These are phyloP conservation scores for Cercospora zeae-maydis DNA, from an alignment of 2,329 filamentous ascomycete genomes.

Conservation along the genomic window DNA sequence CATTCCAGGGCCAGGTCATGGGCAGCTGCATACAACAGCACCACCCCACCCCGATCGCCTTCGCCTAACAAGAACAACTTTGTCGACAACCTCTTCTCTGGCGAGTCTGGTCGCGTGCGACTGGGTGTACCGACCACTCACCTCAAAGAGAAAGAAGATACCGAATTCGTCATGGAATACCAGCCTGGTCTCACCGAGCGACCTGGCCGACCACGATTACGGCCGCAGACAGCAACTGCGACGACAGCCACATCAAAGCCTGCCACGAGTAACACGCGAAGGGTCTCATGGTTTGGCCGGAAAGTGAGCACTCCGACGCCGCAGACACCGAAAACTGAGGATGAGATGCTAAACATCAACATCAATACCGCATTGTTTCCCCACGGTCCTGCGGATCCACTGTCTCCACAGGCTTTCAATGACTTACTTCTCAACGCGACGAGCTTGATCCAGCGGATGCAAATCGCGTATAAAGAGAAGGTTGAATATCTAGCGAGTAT, in stretches of 20 bases:
- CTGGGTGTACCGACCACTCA: slow-evolving; percentile 32
- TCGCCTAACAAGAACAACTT: slow-evolving; percentile 21
- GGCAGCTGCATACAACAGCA: slow-evolving; percentile 27
- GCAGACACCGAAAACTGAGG: slow-evolving; percentile 28
- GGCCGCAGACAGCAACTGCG: slow-evolving; percentile 18
- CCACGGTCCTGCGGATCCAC: slow-evolving; percentile 47
- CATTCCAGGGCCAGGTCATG: slow-evolving; percentile 34
- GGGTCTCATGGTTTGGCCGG: slow-evolving; percentile 36
- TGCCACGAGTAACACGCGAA: slow-evolving; percentile 5
- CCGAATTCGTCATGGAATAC: slow-evolving; percentile 38
- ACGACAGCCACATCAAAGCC: slow-evolving; percentile 6
- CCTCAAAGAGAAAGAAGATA: slow-evolving; percentile 30
- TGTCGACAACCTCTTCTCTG: slow-evolving; percentile 35
- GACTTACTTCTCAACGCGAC: slow-evolving; percentile 56
- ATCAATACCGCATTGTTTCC: slow-evolving; percentile 55
- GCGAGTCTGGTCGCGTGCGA: slow-evolving; percentile 36
- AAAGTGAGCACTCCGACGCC: slow-evolving; percentile 20
- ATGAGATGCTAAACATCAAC: slow-evolving; percentile 55
- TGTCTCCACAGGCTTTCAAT: slow-evolving; percentile 54
- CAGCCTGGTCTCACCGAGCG: slow-evolving; percentile 34
- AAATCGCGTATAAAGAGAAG: slow-evolving; percentile 54
- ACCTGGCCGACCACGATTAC: slow-evolving; percentile 25
- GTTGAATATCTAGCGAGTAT: slow-evolving; percentile 50
- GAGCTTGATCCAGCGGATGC: slow-evolving; percentile 52
- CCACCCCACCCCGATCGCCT: slow-evolving; percentile 13